Evolutionary conservation across 495 filamentous ascomycete species (phyloP).

Genomic region (Hypoxylon rickii): DNA sequence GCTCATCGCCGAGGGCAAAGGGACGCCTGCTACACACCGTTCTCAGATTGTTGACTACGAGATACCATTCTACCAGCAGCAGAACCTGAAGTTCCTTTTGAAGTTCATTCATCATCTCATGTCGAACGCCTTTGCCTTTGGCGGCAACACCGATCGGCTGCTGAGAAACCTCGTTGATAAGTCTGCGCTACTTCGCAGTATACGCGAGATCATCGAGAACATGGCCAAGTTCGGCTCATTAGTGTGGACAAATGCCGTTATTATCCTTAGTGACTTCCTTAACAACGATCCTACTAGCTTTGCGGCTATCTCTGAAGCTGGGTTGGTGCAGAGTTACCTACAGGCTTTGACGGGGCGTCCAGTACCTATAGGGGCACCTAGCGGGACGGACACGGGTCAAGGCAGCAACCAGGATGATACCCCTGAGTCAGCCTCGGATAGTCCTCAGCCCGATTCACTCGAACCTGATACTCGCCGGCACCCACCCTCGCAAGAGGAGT

Average conservation of each 20-base stretch:
- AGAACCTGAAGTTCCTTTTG: constrained; percentile 89
- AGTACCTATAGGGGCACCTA: constrained; percentile 46
- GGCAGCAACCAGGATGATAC: constrained; percentile 39
- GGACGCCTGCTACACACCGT: constrained; percentile 77
- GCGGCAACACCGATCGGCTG: constrained; percentile 83
- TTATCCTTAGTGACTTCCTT: constrained; percentile 92
- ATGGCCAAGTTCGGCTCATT: constrained; percentile 79
- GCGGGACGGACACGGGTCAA: constrained; percentile 38
- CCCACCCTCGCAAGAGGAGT: constrained; percentile 47
- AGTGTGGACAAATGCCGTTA: constrained; percentile 91
- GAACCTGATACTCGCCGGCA: constrained; percentile 50
- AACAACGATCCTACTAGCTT: constrained; percentile 99
- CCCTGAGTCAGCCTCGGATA: constrained; percentile 42
- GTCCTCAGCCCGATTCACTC: constrained; percentile 45
- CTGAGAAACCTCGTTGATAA: constrained; percentile 94
- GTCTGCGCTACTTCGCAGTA: constrained; percentile 73
- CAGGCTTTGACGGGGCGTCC: constrained; percentile 72
- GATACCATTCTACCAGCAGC: constrained; percentile 89
- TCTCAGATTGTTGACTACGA: constrained; percentile 86
- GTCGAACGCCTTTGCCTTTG: constrained; percentile 66
- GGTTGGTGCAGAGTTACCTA: constrained; percentile 81
- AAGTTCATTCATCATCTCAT: constrained; percentile 97
- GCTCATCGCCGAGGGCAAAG: constrained; percentile 65
- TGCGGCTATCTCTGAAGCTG: constrained; percentile 90
- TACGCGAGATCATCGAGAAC: constrained; percentile 82